Percentiles rank a stretch among this genome's conserved stretches.
phyloP scores from a whole-genome alignment of 1,284 basidiomycete species.

The Naganishia sp. region DNA sequence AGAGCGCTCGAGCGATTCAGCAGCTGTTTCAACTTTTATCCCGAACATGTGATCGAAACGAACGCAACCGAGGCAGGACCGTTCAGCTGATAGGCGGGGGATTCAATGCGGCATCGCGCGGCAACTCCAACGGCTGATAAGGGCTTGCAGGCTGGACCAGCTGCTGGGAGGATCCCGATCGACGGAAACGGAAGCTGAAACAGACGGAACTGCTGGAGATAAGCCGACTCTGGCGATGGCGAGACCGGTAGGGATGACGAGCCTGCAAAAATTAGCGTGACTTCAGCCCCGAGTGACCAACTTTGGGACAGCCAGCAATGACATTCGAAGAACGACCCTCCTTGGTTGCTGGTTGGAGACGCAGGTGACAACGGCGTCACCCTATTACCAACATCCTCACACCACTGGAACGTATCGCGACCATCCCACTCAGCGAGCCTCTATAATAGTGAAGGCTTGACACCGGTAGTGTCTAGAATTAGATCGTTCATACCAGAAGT shows the following conservation, averaged over 20 bases:
- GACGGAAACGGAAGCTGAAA: background rate
- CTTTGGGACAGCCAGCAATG: no score
- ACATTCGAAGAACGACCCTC: background rate
- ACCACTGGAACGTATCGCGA: no score
- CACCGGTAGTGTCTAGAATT: no score
- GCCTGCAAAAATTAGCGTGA: conserved; percentile 18
- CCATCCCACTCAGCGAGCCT: no score
- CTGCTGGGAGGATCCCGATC: background rate
- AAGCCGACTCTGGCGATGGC: conserved; percentile 18
- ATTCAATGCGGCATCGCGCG: background rate
- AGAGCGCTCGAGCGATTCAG: no score
- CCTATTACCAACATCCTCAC: no score
- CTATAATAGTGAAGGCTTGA: no score
- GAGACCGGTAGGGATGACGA: conserved; percentile 15
- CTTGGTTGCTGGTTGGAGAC: no score
- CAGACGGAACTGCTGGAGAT: conserved; percentile 9
- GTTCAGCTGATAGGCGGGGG: background rate
- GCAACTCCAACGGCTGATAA: conserved; percentile 3
- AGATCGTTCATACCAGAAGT: no score
- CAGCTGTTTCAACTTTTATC: background rate
- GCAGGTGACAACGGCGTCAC: no score
- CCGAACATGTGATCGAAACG: no score
- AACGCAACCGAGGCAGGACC: background rate
- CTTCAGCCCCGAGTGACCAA: conserved; percentile 20
- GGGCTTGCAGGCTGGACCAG: background rate